phyloP scores from a whole-genome alignment of 768 basidiomycete genomes.

The Mycena kentingensis region DNA sequence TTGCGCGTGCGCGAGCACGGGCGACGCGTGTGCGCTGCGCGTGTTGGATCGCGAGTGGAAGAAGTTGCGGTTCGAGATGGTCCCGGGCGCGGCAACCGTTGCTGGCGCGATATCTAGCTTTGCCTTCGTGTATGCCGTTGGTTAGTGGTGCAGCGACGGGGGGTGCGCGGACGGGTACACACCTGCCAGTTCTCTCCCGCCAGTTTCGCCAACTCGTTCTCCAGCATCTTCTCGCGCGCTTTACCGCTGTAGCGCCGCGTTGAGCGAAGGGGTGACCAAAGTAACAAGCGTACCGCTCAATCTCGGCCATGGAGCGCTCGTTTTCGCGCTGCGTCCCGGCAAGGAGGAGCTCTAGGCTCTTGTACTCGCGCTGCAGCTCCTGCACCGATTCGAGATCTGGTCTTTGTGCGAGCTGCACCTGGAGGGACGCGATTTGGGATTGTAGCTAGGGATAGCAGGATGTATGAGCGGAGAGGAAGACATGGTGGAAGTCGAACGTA shows the following conservation, averaged over 20 bases:
- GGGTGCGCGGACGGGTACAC: conserved; percentile 18
- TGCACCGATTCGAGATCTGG: conserved; percentile 71
- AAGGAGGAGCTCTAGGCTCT: conserved; percentile 72
- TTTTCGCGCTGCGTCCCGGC: conserved; percentile 86
- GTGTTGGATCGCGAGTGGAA: conserved; percentile 39
- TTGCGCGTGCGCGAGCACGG: conserved; percentile 18
- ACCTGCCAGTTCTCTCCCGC: conserved; percentile 87
- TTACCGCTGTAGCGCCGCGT: conserved; percentile 46
- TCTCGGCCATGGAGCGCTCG: conserved; percentile 79
- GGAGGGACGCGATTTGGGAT: conserved; percentile 61
- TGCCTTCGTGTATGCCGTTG: background rate
- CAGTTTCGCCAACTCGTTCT: conserved; percentile 67
- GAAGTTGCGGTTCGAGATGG: conserved; percentile 8
- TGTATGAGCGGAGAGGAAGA: background rate
- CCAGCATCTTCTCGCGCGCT: conserved; percentile 74
- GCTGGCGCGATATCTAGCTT: conserved; percentile 17
- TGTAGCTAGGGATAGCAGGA: conserved; percentile 48
- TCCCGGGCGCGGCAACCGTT: background rate
- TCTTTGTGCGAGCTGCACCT: conserved; percentile 64
- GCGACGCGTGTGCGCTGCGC: conserved; percentile 26
- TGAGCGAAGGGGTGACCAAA: background rate
- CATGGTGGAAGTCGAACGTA: background rate
- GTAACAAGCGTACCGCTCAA: conserved; percentile 57
- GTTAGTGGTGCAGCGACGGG: too few species aligned
- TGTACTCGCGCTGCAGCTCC: conserved; percentile 68